Conservation (phyloP, 2,329 filamentous ascomycete genomes). For the Huntiella bhutanensis region DNA sequence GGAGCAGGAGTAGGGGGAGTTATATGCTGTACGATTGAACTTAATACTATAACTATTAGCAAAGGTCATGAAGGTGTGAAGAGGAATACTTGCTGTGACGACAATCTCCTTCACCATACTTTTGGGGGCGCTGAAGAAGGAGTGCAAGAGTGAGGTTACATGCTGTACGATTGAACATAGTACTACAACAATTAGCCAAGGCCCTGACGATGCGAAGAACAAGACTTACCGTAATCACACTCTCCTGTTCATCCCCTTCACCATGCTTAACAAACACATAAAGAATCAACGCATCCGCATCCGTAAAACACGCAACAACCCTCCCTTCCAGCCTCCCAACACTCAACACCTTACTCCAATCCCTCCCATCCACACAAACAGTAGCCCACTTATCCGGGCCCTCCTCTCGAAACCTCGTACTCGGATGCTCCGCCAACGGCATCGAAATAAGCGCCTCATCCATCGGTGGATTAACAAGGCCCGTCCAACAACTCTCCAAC, state of each 20-base stretch:
- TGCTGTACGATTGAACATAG: constrained; percentile 26
- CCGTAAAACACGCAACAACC: constrained; percentile 79
- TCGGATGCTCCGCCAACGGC: constrained; percentile 61
- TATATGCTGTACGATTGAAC: constrained; percentile 24
- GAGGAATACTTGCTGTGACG: not conserved
- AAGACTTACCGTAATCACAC: constrained; percentile 50
- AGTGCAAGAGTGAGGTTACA: not conserved
- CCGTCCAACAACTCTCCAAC: constrained; percentile 72
- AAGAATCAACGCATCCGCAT: constrained; percentile 62
- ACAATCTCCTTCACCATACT: too few relatives aligned
- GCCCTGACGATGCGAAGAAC: not conserved
- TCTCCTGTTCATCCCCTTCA: constrained; percentile 45
- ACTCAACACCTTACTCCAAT: constrained; percentile 88
- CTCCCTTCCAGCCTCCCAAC: constrained; percentile 75
- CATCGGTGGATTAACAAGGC: constrained; percentile 69
- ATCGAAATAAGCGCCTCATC: constrained; percentile 58
- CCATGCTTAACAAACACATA: constrained; percentile 64
- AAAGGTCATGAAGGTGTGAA: not conserved
- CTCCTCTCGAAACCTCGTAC: constrained; percentile 55
- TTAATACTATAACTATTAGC: constrained; percentile 20
- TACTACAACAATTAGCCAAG: constrained; percentile 17
- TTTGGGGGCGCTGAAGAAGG: constrained; percentile 41
- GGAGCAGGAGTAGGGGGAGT: not conserved
- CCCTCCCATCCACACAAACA: constrained; percentile 77
- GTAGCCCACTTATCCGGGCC: constrained; percentile 74